Base-by-base conservation (phyloP, 1,284 basidiomycete genomes). In the Tylopilus sp. region DNA sequence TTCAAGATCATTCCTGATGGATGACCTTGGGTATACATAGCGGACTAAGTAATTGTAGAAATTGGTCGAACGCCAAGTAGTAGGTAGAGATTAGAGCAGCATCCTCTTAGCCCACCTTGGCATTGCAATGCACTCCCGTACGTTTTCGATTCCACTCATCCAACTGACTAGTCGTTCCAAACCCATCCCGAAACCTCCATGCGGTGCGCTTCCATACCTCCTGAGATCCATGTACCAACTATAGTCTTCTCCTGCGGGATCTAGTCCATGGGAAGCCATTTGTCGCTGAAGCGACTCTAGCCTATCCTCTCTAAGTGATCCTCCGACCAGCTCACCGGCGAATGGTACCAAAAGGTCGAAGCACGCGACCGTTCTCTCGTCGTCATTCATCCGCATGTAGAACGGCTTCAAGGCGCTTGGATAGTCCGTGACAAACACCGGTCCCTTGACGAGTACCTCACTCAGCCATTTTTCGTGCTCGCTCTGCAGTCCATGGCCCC, bases 391-490 rank as follows among this genome's bases (percentile, higher is more conserved):
- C 29, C 89, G 84, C 97, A 98, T 98, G 72, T 99, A 99, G 71
- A 98, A 99, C 8, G 97, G 92, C 68, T 99, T 99, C 55, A 90
- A 68, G 0, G 58, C 29, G 1, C 74, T 70, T 0, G 96, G 96
- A 65, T 98, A 99, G 65, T 96, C 83, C 4, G 86, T 92, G 38
- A 99, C 86, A 64, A 98, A 98, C 1, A 95, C 78, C 0, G 97
- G 96, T 0, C 85, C 86, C 19, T 72, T 64, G 46, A 80, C 65
- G 42, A 84, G 70, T n/a, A 69, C 68, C 41, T 84, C 81, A 0
- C 92, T 88, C 4, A 99, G 76, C 81, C 86, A 97, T 50, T 84
- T 83, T 69, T 99, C 97, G 66, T 98, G 95, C 65, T 97, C 95
- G 63, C 87, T 89, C 56, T 86, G 82, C 23, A 99, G 72, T 1